Conservation (phyloP, 331 rosid species). For the Pyracantha coccinea region DNA sequence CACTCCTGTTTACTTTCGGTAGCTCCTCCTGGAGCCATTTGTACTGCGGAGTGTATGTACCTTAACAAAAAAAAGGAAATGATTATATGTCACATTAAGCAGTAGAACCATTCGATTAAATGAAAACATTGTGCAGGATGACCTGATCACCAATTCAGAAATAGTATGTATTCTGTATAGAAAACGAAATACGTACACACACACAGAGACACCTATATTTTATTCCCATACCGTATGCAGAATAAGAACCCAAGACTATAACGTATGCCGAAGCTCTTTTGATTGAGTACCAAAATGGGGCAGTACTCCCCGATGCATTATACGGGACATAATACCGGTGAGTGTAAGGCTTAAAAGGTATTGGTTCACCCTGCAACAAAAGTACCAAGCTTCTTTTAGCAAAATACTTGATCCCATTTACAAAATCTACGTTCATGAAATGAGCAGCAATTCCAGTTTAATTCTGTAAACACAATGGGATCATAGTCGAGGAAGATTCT, state of each 20-base stretch:
- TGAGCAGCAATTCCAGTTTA: neutral
- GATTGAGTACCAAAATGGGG: slow-evolving; percentile 76
- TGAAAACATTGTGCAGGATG: too few species aligned
- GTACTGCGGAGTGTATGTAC: slow-evolving; percentile 46
- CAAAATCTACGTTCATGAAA: neutral
- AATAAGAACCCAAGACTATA: slow-evolving; percentile 62
- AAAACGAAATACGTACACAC: too few species aligned
- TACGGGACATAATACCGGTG: slow-evolving; percentile 59
- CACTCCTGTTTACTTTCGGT: slow-evolving; percentile 40
- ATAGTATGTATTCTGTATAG: too few species aligned
- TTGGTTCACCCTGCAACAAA: slow-evolving; percentile 53
- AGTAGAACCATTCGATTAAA: too few species aligned
- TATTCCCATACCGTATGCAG: slow-evolving; percentile 48
- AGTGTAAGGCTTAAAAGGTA: slow-evolving; percentile 56
- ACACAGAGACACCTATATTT: too few species aligned
- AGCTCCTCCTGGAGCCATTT: slow-evolving; percentile 33
- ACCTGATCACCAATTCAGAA: too few species aligned
- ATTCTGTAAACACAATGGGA: too few species aligned
- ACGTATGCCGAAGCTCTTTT: slow-evolving; percentile 71
- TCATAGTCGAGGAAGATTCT: too few species aligned
- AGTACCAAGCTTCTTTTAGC: neutral
- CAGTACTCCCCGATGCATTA: slow-evolving; percentile 49
- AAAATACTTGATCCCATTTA: neutral
- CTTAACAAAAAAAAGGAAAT: slow-evolving; percentile 7
- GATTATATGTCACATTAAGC: too few species aligned